phyloP scores from a whole-genome alignment of 352 stramenopile species.

The Phytophthora colocasiae region DNA sequence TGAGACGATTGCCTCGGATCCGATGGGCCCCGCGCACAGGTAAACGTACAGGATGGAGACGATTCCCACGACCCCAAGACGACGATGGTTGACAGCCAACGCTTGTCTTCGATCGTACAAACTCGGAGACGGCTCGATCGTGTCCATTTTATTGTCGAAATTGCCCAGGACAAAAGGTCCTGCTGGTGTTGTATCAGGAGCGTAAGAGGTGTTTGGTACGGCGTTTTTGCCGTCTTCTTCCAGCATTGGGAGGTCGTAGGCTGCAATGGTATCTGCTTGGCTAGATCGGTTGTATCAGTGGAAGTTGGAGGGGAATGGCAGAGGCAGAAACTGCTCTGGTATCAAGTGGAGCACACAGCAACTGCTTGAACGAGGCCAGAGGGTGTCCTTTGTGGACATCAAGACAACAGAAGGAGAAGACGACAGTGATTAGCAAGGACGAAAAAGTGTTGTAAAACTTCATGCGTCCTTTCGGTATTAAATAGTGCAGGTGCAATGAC shows the following conservation, averaged over 20 bases:
- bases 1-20: slow-evolving; percentile 41
- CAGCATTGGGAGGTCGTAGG: slow-evolving; percentile 23
- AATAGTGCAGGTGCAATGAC: not conserved
- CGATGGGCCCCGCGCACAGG: slow-evolving; percentile 43
- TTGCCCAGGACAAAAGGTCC: slow-evolving; percentile 4
- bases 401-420: slow-evolving; percentile 24
- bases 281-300: slow-evolving; percentile 15
- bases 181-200: not conserved
- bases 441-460: not conserved
- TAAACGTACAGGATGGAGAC: slow-evolving; percentile 53
- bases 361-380: slow-evolving; percentile 7
- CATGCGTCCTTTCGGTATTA: slow-evolving; percentile 7
- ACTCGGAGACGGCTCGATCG: slow-evolving; percentile 41
- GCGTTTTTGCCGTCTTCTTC: slow-evolving; percentile 12
- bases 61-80: slow-evolving; percentile 38
- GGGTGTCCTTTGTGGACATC: slow-evolving; percentile 7
- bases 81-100: slow-evolving; percentile 35
- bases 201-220: slow-evolving; percentile 14
- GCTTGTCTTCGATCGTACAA: slow-evolving; percentile 25
- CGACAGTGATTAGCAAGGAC: not conserved
- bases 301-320: slow-evolving; percentile 5
- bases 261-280: slow-evolving; percentile 25
- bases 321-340: slow-evolving; percentile 6
- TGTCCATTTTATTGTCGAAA: slow-evolving; percentile 44
- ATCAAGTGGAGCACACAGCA: not conserved